Evolutionary conservation across 371 early-diverging fungal species (phyloP).

Genomic region (Mortierella sp.): DNA sequence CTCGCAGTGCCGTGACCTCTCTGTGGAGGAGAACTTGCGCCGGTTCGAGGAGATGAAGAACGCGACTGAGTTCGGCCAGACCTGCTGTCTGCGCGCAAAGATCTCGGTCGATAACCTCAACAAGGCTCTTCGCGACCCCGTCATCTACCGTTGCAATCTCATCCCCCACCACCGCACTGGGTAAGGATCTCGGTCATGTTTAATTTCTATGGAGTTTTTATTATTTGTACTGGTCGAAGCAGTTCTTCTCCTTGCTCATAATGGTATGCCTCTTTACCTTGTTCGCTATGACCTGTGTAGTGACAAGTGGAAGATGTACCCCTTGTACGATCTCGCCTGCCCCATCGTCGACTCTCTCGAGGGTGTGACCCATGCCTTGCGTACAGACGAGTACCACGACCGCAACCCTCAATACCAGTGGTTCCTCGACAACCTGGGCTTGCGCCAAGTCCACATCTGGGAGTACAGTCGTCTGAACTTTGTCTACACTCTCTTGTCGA

Average conservation of each 20-base stretch:
- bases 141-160: constrained; percentile 97
- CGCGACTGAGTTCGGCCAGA: constrained; percentile 86
- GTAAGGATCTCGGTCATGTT: constrained; percentile 20
- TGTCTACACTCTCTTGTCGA: constrained; percentile 98
- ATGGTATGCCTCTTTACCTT: background rate
- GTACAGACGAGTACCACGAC: constrained; percentile 99
- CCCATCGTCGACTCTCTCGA: constrained; percentile 99
- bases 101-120: constrained; percentile 95
- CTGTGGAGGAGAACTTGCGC: constrained; percentile 91
- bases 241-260: too few relatives aligned
- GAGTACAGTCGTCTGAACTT: constrained; percentile 97
- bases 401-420: constrained; percentile 99
- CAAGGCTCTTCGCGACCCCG: constrained; percentile 99
- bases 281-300: constrained; percentile 35
- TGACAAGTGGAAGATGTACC: constrained; percentile 97
- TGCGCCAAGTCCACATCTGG: constrained; percentile 93
- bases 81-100: constrained; percentile 98
- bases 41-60: constrained; percentile 96
- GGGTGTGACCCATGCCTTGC: constrained; percentile 98
- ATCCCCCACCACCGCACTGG: constrained; percentile 96
- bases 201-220: too few relatives aligned
- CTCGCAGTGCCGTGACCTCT: constrained; percentile 87
- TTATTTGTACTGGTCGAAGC: too few relatives aligned
- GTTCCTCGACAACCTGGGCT: constrained; percentile 93
- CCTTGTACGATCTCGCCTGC: constrained; percentile 99